Conservation (phyloP, 2,329 filamentous ascomycete species). For the Aureobasidium zeae region DNA sequence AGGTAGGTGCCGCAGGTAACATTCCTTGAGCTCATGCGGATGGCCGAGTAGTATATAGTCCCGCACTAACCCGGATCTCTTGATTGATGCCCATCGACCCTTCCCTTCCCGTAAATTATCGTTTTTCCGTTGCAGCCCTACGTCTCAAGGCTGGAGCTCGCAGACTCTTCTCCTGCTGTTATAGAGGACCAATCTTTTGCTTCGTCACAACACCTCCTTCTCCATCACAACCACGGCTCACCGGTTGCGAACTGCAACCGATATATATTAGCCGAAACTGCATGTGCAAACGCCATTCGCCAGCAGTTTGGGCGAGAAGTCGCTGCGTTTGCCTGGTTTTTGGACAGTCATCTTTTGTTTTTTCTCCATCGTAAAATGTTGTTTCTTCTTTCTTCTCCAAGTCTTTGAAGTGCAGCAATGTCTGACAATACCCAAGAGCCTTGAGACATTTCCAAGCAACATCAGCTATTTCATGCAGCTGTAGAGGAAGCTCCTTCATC, state of each 20-base stretch:
- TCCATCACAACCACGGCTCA: conserved; percentile 6
- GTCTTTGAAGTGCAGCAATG: conserved; percentile 10
- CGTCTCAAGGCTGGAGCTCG: conserved; percentile 1
- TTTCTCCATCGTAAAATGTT: conserved; percentile 2
- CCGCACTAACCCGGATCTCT: conserved; percentile 2
- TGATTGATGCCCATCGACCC: conserved; percentile 6
- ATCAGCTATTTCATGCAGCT: not conserved
- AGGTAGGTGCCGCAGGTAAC: not conserved
- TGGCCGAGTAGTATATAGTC: conserved; percentile 3
- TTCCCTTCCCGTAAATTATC: conserved; percentile 6
- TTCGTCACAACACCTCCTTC: not conserved
- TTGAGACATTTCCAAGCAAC: not conserved
- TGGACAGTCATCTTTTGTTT: conserved; percentile 7
- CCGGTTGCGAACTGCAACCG: conserved; percentile 4
- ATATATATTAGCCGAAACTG: conserved; percentile 15
- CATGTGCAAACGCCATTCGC: conserved; percentile 16
- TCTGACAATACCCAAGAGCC: conserved; percentile 11
- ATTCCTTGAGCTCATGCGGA: conserved; percentile 5
- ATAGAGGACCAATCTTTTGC: too few relatives aligned
- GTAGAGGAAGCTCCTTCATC: conserved; percentile 1
- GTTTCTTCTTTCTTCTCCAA: conserved; percentile 9
- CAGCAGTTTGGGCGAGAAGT: conserved; percentile 14
- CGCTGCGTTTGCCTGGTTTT: conserved; percentile 15
- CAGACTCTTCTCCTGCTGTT: too few relatives aligned
- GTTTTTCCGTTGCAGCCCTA: conserved; percentile 12